Evolutionary conservation across 2,329 filamentous ascomycete species (phyloP).

Genomic region (Lasiodiplodia hormozganensis): DNA sequence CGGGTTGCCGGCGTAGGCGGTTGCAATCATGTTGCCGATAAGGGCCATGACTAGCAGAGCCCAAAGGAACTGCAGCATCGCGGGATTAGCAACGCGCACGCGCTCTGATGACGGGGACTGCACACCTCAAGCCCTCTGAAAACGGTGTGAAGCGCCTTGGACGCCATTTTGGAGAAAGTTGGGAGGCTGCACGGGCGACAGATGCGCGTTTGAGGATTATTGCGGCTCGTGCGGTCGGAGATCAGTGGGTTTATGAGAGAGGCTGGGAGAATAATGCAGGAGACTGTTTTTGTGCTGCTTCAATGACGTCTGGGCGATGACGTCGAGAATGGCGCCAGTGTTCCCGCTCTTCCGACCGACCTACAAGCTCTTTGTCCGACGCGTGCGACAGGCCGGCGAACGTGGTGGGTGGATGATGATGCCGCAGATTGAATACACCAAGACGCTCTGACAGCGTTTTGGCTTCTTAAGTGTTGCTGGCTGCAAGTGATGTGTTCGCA

Average conservation of each 20-base stretch:
- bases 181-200: constrained; percentile 32
- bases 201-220: constrained; percentile 12
- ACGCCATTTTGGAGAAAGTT: constrained; percentile 44
- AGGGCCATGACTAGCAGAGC: constrained; percentile 67
- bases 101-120: not conserved
- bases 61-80: constrained; percentile 61
- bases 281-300: constrained; percentile 12
- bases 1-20: constrained; percentile 60
- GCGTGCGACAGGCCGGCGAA: not conserved
- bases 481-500: not conserved
- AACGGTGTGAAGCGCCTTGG: constrained; percentile 47
- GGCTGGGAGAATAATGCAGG: constrained; percentile 7
- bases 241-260: constrained; percentile 6
- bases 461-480: constrained; percentile 6
- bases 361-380: not conserved
- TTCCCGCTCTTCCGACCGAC: not conserved
- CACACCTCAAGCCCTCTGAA: constrained; percentile 52
- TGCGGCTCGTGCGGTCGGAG: constrained; percentile 15
- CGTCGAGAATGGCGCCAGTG: constrained; percentile 9
- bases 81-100: constrained; percentile 23
- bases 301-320: constrained; percentile 26
- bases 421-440: not conserved
- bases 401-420: constrained; percentile 10
- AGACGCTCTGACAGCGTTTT: not conserved
- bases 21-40: constrained; percentile 67